Evolutionary conservation across 1,284 basidiomycete species (phyloP).

Genomic region (Cutaneotrichosporon sp.): DNA sequence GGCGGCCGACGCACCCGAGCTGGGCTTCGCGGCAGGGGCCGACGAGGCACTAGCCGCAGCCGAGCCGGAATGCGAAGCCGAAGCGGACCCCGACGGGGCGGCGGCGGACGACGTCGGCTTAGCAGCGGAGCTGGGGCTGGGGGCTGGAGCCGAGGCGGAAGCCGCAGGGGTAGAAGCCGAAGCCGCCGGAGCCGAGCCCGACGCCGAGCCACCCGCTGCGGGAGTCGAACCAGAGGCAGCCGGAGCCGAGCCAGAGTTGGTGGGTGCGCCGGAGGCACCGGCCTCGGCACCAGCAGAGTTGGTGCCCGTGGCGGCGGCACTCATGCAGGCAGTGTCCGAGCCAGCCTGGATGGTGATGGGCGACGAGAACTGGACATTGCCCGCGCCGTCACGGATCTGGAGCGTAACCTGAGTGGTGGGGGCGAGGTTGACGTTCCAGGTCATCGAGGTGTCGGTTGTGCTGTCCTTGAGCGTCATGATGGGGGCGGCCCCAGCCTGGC

Average conservation of each 20-base stretch:
- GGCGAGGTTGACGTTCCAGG: constrained; percentile 65
- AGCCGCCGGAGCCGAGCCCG: not conserved
- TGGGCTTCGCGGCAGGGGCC: not conserved
- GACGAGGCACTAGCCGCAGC: not conserved
- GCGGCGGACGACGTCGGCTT: not conserved
- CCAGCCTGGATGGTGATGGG: constrained; percentile 58
- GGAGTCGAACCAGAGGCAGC: not conserved
- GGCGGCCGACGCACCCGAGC: constrained; percentile 8
- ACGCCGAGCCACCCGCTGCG: not conserved
- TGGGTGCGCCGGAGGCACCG: constrained; percentile 7
- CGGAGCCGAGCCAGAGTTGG: not conserved
- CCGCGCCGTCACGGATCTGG: constrained; percentile 51
- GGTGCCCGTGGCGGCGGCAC: not conserved
- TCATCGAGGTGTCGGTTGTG: constrained; percentile 54
- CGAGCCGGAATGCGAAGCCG: not conserved
- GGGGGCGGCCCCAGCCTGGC: constrained; percentile 60
- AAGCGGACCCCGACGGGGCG: not conserved
- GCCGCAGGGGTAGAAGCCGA: no score
- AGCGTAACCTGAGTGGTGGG: constrained; percentile 53
- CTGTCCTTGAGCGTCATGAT: constrained; percentile 54
- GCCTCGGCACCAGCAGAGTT: constrained; percentile 4
- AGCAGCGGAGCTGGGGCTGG: not conserved
- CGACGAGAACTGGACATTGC: constrained; percentile 61
- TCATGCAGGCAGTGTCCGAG: constrained; percentile 44
- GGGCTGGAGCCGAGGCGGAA: not conserved